Evolutionary conservation across 208 protist species (phyloP).

Genomic region (Entamoeba dispar): DNA sequence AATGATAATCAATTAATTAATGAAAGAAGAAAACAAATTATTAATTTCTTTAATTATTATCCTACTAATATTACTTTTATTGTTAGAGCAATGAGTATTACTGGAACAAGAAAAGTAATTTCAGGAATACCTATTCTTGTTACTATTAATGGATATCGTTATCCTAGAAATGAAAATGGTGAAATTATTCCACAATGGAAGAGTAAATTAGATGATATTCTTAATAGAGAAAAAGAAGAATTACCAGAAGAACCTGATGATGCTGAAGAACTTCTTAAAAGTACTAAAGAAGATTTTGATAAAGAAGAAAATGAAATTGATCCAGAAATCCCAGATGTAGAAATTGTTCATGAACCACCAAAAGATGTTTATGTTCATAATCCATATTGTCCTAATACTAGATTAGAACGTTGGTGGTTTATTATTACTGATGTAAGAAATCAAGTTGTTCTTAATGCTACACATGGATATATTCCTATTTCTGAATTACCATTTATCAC

Average conservation of each 20-base stretch:
- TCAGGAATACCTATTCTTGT: background rate
- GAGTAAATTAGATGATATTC: background rate
- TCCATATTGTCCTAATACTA: background rate
- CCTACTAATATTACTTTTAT: background rate
- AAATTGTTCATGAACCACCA: background rate
- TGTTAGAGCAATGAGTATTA: background rate
- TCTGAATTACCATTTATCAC: background rate
- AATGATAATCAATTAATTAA: background rate
- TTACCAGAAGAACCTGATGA: background rate
- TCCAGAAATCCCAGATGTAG: background rate
- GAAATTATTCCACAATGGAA: background rate
- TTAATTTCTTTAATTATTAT: background rate
- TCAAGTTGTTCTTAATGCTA: background rate
- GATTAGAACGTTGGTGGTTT: background rate
- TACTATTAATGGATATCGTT: background rate
- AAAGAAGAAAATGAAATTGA: background rate
- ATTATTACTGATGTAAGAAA: background rate
- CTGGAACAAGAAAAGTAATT: background rate
- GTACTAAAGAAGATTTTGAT: background rate
- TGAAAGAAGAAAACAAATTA: background rate
- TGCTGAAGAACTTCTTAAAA: background rate
- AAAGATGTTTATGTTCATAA: background rate
- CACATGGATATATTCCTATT: background rate
- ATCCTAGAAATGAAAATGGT: background rate
- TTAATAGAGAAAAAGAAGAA: background rate